These are phyloP conservation scores for Cryphonectria japonica DNA, from an alignment of 2,329 filamentous ascomycete genomes.

Conservation along the genomic window DNA sequence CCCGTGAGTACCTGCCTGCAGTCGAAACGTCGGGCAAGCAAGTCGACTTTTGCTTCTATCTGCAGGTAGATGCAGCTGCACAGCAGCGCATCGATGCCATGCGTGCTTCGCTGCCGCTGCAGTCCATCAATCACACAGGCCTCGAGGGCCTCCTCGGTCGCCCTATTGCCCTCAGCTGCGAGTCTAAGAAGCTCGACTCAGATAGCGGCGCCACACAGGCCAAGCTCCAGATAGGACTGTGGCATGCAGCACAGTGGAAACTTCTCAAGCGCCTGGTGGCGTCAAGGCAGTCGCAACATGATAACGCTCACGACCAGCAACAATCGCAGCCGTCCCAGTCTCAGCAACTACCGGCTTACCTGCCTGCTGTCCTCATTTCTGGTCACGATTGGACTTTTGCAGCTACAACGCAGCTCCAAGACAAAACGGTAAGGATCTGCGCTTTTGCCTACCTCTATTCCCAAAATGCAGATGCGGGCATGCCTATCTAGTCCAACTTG, in stretches of 20 bases:
- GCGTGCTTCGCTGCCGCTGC: neutral
- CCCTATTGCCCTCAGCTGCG: neutral
- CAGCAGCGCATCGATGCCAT: neutral
- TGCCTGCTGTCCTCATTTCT: neutral
- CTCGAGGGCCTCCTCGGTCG: neutral
- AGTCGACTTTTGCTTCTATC: neutral
- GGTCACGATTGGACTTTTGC: neutral
- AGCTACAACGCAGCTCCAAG: neutral
- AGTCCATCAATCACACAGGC: slow-evolving; percentile 4
- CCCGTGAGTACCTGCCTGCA: neutral
- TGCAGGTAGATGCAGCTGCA: neutral
- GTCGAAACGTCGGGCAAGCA: neutral
- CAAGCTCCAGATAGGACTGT: slow-evolving; percentile 7
- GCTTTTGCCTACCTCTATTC: no score
- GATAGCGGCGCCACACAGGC: neutral
- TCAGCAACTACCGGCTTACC: neutral
- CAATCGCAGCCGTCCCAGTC: neutral
- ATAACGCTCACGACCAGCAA: neutral
- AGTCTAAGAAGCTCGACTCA: neutral
- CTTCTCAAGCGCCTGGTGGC: neutral
- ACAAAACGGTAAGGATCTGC: neutral
- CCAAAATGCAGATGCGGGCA: no score
- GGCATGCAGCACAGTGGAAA: slow-evolving; percentile 7
- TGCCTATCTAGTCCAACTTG: no score
- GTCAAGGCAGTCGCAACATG: no score